Percentiles rank a stretch among this genome's conserved stretches.
Evolutionary conservation across 129 eudicot genomes (phyloP).

Genomic region (Escallonia rubra): DNA sequence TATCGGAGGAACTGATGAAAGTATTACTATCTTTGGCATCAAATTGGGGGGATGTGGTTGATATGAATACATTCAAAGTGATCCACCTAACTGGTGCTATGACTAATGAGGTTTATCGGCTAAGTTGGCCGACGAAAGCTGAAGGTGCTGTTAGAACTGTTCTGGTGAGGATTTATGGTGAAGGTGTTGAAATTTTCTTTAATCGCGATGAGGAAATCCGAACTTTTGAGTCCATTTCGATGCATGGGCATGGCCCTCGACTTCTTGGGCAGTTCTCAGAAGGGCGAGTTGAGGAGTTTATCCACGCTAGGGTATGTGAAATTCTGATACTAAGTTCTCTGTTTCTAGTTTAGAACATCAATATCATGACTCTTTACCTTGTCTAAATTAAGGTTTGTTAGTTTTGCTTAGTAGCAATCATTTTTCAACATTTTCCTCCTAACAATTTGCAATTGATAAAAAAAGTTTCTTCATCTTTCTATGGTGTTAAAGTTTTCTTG

Average conservation of each 20-base stretch:
- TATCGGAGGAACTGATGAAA: slow-evolving; percentile 37
- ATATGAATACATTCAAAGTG: slow-evolving; percentile 20
- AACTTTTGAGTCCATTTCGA: slow-evolving; percentile 61
- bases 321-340: neutral
- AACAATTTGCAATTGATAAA: too few species aligned
- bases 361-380: too few species aligned
- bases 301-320: slow-evolving; percentile 74
- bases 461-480: too few species aligned
- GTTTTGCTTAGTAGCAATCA: too few species aligned
- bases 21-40: slow-evolving; percentile 26
- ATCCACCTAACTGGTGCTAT: slow-evolving; percentile 37
- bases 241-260: slow-evolving; percentile 69
- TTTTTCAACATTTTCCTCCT: too few species aligned
- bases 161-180: slow-evolving; percentile 37
- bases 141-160: slow-evolving; percentile 17
- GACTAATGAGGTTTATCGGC: slow-evolving; percentile 38
- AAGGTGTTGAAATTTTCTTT: slow-evolving; percentile 50
- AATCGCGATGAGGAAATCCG: slow-evolving; percentile 70
- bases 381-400: too few species aligned
- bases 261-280: slow-evolving; percentile 53
- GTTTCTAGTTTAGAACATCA: neutral
- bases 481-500: too few species aligned
- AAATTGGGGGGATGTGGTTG: slow-evolving; percentile 43
- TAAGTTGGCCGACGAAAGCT: slow-evolving; percentile 30
- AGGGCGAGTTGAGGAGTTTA: slow-evolving; percentile 91